Evolutionary conservation across 2,329 filamentous ascomycete species (phyloP), one percentile per base, ranked within the genome.

Genomic region (Apiospora sp.): DNA sequence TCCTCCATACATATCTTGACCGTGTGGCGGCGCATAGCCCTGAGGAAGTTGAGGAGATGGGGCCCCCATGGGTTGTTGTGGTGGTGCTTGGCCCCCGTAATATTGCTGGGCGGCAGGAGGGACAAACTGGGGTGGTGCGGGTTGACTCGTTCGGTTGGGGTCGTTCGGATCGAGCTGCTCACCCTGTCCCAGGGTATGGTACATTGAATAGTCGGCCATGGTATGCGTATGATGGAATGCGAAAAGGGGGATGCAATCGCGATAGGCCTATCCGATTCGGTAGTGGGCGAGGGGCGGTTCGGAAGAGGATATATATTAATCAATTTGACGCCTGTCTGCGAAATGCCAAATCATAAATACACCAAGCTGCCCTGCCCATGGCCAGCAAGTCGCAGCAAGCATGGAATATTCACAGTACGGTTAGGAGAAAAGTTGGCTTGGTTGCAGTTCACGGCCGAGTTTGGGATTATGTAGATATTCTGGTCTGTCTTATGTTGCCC

Each of bases 151-250:
- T 80, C 84, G 81, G 82, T 86, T 83, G 78, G 87, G 83, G 82
- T 90, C 82, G 82, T 89, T 85, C 79, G 89, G 84, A 75, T 91
- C 87, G 77, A 84, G 78, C 74, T 85, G 85, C 74, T 88, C 86
- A 77, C 86, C 87, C 78, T 90, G 87, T 68, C 88, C 89, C 71
- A 90, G 84, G 78, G 86, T 83, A 77, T 90, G 87, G 77, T 88
- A 90, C 80, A 86, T 86, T 73, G 85, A 81, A 78, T 88, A 87
- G 76, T 90, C 87, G 78, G 87, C 86, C 88, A 90, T 90, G 76
- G 44, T 19, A 34, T 64, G 58, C 30, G 58, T 64, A 64, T 34
- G 58, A 24, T n/a, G 34, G 12, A 12, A 64, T 64, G 58, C 58
- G 58, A 64, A 64, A 64, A 34, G n/a, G 58, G 41, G 8, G 58